These are phyloP conservation scores for Clonostachys rosea DNA, from an alignment of 2,329 filamentous ascomycete genomes.

Conservation along the genomic window DNA sequence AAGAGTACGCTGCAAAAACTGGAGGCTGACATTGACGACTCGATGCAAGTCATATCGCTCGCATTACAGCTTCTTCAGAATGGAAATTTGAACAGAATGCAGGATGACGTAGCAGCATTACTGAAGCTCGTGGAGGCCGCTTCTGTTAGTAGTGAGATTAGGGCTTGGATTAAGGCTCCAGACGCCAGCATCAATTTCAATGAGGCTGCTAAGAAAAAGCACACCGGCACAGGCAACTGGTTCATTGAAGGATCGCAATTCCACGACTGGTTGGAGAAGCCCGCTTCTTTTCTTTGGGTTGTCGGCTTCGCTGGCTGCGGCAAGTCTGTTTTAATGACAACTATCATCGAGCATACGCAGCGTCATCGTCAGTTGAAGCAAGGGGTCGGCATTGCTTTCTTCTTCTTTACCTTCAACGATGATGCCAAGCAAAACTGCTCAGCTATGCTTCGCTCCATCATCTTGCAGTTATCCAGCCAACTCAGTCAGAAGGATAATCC, in stretches of 20 bases:
- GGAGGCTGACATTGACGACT: constrained; percentile 25
- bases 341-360: constrained; percentile 20
- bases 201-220: constrained; percentile 18
- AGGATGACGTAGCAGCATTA: constrained; percentile 15
- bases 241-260: constrained; percentile 14
- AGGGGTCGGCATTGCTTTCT: constrained; percentile 22
- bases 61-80: constrained; percentile 18
- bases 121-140: constrained; percentile 14
- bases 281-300: constrained; percentile 29
- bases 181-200: constrained; percentile 26
- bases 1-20: constrained; percentile 29
- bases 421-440: constrained; percentile 19
- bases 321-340: constrained; percentile 31
- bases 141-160: constrained; percentile 16
- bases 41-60: constrained; percentile 19
- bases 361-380: constrained; percentile 2
- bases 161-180: constrained; percentile 25
- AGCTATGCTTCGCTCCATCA: constrained; percentile 21
- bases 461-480: constrained; percentile 24
- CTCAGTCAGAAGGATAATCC: constrained; percentile 7
- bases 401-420: constrained; percentile 34
- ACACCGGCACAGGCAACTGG: constrained; percentile 26
- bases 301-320: constrained; percentile 30
- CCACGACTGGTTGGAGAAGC: constrained; percentile 14
- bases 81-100: constrained; percentile 11